Percentiles rank a stretch among this genome's conserved stretches.
These are phyloP conservation scores for Aspergillus quadricinctus DNA, from an alignment of 2,329 filamentous ascomycete genomes.

Conservation along the genomic window DNA sequence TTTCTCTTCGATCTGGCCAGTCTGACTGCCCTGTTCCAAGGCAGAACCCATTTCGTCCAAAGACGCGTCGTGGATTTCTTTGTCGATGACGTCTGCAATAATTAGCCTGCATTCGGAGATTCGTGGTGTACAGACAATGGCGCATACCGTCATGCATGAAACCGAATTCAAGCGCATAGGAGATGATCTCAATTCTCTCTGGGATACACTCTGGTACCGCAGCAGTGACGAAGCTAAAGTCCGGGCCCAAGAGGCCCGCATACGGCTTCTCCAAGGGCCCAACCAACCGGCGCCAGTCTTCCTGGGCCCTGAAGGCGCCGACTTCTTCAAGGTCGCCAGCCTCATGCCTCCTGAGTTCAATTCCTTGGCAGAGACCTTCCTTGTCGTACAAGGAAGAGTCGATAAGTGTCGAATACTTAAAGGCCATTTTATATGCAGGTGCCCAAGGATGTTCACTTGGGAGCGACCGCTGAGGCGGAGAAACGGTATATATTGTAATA, in stretches of 20 bases:
- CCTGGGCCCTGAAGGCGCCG: constrained; percentile 30
- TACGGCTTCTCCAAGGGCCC: constrained; percentile 21
- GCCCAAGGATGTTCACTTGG: too few relatives aligned
- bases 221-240: constrained; percentile 27
- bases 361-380: constrained; percentile 23
- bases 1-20: neutral
- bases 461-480: too few relatives aligned
- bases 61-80: neutral
- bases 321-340: constrained; percentile 23
- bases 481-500: too few relatives aligned
- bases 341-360: constrained; percentile 22
- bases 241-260: constrained; percentile 24
- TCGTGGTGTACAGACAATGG: neutral
- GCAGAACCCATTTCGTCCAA: neutral
- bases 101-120: neutral
- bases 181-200: constrained; percentile 36
- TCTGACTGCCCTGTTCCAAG: neutral
- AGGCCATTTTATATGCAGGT: constrained; percentile 13
- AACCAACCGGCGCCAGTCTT: constrained; percentile 34
- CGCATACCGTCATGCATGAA: constrained; percentile 38
- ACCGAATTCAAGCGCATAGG: constrained; percentile 40
- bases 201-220: constrained; percentile 37
- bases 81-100: neutral
- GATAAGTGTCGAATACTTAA: constrained; percentile 24
- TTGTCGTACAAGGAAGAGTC: constrained; percentile 23